A percentile compares a stretch with the other conserved stretches of the same genome.
Evolutionary conservation across 768 basidiomycete genomes (phyloP).

Genomic region (Omphalotus guepiniiformis): DNA sequence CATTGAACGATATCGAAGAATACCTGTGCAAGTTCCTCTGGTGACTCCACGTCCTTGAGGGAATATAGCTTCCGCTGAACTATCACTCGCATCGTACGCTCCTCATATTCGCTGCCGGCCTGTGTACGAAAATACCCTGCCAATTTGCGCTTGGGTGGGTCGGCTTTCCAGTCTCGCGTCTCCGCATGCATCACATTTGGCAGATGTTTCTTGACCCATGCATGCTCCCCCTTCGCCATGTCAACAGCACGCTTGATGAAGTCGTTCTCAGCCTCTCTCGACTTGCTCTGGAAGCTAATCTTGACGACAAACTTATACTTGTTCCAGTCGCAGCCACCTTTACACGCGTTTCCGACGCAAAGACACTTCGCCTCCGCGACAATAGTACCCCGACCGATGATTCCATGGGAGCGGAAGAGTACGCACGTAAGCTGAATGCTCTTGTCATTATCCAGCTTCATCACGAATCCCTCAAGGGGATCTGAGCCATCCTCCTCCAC

Average conservation of each 20-base stretch:
- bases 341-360: not conserved
- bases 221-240: not conserved
- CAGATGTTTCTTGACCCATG: conserved; percentile 7
- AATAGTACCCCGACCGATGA: not conserved
- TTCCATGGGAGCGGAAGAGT: not conserved
- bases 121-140: no score
- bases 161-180: no score
- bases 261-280: not conserved
- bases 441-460: no score
- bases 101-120: no score
- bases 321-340: not conserved
- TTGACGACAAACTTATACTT: not conserved
- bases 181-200: not conserved
- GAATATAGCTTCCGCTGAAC: conserved; percentile 3
- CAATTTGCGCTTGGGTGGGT: no score
- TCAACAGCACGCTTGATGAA: not conserved
- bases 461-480: no score
- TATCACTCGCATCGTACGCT: conserved; percentile 13
- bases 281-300: not conserved
- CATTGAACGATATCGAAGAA: conserved; percentile 9
- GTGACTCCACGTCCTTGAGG: not conserved
- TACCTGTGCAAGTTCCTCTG: not conserved
- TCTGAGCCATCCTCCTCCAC: no score
- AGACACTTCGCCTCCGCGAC: not conserved
- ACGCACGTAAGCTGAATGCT: not conserved